phyloP scores from a whole-genome alignment of 495 filamentous ascomycete genomes.

The Xylaria bambusicola region DNA sequence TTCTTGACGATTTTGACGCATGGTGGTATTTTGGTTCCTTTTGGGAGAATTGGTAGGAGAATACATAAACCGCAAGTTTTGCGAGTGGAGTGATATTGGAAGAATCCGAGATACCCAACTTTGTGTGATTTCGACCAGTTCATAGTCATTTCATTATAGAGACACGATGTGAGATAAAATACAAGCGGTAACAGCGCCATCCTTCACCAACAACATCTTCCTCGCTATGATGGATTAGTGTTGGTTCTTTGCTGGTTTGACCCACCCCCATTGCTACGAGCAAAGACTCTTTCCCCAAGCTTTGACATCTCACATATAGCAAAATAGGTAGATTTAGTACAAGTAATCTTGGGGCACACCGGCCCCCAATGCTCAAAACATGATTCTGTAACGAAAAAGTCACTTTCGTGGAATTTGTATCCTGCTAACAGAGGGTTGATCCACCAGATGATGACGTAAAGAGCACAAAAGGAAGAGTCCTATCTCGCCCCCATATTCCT shows the following conservation, averaged over 20 bases:
- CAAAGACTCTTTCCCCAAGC: not conserved
- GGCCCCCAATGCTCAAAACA: too few species aligned
- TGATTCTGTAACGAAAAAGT: too few species aligned
- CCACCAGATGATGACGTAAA: not conserved
- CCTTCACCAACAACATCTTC: not conserved
- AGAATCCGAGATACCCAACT: conserved; percentile 18
- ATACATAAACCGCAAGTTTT: conserved; percentile 10
- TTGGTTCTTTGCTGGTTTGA: not conserved
- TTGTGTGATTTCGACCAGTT: conserved; percentile 4
- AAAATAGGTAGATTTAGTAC: not conserved
- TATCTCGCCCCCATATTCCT: not conserved
- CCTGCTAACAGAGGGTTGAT: not conserved
- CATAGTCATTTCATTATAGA: conserved; percentile 5
- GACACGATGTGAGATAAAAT: not conserved
- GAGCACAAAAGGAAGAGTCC: conserved; percentile 5
- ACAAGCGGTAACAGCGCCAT: not conserved
- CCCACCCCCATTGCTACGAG: not conserved
- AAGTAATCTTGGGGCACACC: not conserved
- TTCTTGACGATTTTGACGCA: conserved; percentile 8
- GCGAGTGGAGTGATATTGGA: conserved; percentile 1
- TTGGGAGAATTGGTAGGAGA: not conserved
- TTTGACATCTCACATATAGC: too few species aligned
- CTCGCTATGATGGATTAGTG: not conserved
- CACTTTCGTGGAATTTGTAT: too few species aligned
- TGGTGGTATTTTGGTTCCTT: not conserved